Base-by-base conservation (phyloP, 2,329 filamentous ascomycete genomes). In the Trichoderma afroharzianum region DNA sequence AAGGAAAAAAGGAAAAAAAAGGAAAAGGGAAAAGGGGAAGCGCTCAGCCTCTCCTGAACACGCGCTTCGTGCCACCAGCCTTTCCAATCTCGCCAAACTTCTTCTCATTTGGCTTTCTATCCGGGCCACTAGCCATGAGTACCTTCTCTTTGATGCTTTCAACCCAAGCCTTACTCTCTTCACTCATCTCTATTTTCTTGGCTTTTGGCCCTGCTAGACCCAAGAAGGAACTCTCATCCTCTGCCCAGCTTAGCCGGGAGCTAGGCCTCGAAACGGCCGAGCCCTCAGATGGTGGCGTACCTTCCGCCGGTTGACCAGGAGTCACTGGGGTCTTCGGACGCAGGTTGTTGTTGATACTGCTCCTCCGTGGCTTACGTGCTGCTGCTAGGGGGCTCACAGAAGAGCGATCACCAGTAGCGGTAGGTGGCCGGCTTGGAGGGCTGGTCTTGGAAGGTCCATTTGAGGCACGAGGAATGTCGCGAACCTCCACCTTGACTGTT, bases 61-160 rank as follows among this genome's bases (percentile, higher is more conserved):
- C 79, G 75, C 93, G 87, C 82, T 92, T 92, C 18, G 92, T 94
- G 8, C 87, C 88, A 2, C 92, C 92, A 6, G 91, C 89, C 78
- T 88, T 93, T 58, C 91, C 91, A 75, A 94, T 81, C 74, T 93
- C 91, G 24, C 90, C 91, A 80, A 94, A 92, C 59, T 85, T 81
- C 75, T 77, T 72, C 18, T 75, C 70, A 28, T 75, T 74, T 43
- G 77, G 64, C 43, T 69, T 55, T 39, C 80, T 81, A 62, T 81
- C 82, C 79, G 90, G 90, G 70, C 88, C 88, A 77, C 91, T 93
- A 72, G 90, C 92, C 61, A 90, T 86, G 72, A 91, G 88, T 53
- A 94, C 93, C 78, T 93, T 92, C 77, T 93, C 91, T 82, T 94
- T 91, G 83, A 96, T 92, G 73, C 90, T 93, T 80, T 95, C 91